These are phyloP conservation scores for Tuber magnatum DNA, from an alignment of 495 filamentous ascomycete genomes.

Conservation along the genomic window DNA sequence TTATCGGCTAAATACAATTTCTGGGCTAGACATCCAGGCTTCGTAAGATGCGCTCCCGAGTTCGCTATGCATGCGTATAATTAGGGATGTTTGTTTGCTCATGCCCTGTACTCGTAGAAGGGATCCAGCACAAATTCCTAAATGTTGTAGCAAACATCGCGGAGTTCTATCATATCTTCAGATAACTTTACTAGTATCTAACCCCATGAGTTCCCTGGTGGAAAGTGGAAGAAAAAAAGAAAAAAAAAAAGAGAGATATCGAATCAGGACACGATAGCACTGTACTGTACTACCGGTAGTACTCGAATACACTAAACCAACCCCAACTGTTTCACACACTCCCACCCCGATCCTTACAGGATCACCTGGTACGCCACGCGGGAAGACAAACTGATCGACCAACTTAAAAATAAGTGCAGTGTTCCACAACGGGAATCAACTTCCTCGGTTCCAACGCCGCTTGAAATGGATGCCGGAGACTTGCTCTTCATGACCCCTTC, in stretches of 20 bases:
- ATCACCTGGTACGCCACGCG: too few relatives aligned
- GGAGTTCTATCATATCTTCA: not conserved
- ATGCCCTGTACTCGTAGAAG: not conserved
- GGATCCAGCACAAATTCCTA: not conserved
- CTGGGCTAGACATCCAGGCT: not conserved
- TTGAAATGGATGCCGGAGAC: not conserved
- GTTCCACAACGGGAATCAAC: not conserved
- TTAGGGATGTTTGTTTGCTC: not conserved
- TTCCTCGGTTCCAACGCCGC: not conserved
- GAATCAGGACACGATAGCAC: too few relatives aligned
- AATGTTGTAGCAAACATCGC: not conserved
- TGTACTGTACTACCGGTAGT: too few relatives aligned
- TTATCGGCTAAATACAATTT: not conserved
- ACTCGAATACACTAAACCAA: too few relatives aligned
- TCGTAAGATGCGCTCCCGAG: not conserved
- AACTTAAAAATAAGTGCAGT: not conserved
- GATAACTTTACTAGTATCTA: too few relatives aligned
- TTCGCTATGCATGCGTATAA: not conserved
- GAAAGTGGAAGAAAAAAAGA: too few relatives aligned
- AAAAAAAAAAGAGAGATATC: too few relatives aligned
- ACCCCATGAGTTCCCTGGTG: too few relatives aligned
- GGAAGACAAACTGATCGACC: too few relatives aligned
- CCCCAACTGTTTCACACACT: too few relatives aligned
- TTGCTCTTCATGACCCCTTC: not conserved
- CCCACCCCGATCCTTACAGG: too few relatives aligned